These are phyloP conservation scores for Aureobasidium vineae DNA, from an alignment of 2,329 filamentous ascomycete species.

Conservation along the genomic window DNA sequence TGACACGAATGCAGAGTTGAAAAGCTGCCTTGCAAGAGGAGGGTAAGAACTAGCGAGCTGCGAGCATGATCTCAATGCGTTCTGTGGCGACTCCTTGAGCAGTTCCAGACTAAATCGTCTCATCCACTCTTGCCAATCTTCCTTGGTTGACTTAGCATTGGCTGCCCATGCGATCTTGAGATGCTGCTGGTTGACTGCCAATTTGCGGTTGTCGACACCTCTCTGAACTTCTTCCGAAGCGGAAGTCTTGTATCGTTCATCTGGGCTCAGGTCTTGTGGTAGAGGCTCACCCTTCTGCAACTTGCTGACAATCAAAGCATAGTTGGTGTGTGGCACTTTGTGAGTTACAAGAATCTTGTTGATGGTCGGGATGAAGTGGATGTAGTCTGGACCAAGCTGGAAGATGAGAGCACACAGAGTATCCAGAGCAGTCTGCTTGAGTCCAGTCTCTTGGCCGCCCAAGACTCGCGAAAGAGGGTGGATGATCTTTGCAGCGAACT, in stretches of 20 bases:
- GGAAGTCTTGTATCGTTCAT: conserved; percentile 69
- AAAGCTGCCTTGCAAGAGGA: conserved; percentile 86
- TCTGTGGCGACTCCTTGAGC: conserved; percentile 91
- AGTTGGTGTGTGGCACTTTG: conserved; percentile 89
- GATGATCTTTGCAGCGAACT: conserved; percentile 94
- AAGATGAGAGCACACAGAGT: conserved; percentile 94
- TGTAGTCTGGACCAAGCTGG: conserved; percentile 91
- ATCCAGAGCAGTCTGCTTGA: conserved; percentile 83
- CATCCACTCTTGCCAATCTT: conserved; percentile 99
- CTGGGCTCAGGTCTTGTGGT: conserved; percentile 90
- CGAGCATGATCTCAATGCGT: conserved; percentile 89
- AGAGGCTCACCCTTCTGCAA: conserved; percentile 90
- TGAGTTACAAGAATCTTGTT: conserved; percentile 78
- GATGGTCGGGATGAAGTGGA: conserved; percentile 90
- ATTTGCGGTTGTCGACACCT: conserved; percentile 86
- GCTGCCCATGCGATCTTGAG: conserved; percentile 97
- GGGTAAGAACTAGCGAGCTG: conserved; percentile 87
- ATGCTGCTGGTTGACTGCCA: conserved; percentile 97
- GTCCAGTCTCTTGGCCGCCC: conserved; percentile 65
- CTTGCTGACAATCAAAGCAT: conserved; percentile 87
- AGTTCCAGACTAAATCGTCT: conserved; percentile 93
- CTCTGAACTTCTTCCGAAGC: conserved; percentile 72
- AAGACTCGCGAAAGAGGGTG: conserved; percentile 87
- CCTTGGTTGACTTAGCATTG: conserved; percentile 91
- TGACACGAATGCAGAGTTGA: conserved; percentile 98